phyloP scores from a whole-genome alignment of 148 eudicot species.

The Camellia granthamiana region DNA sequence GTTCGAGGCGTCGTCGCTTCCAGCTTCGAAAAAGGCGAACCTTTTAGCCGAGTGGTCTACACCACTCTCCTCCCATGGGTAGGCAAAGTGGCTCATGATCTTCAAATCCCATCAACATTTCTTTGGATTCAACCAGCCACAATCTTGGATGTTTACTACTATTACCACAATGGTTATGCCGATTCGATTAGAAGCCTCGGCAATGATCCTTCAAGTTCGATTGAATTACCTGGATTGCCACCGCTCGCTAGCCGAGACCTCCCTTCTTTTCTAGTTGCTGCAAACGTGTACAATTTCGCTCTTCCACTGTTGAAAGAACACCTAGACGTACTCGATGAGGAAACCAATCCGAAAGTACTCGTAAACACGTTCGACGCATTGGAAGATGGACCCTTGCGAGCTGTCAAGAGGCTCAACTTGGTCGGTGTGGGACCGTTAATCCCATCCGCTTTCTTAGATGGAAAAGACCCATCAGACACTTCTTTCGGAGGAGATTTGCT shows the following conservation, averaged over 20 bases:
- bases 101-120: conserved; percentile 38
- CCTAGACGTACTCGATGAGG: conserved; percentile 24
- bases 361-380: conserved; percentile 44
- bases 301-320: conserved; percentile 29
- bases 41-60: conserved; percentile 38
- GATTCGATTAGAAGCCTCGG: no score
- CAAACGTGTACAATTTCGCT: neutral
- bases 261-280: conserved; percentile 5
- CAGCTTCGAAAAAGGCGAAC: conserved; percentile 20
- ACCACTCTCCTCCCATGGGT: conserved; percentile 41
- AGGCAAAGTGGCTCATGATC: conserved; percentile 34
- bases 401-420: no score
- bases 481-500: conserved; percentile 24
- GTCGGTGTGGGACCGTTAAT: no score
- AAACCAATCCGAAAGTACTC: conserved; percentile 31
- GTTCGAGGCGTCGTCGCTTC: conserved; percentile 23
- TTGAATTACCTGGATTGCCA: no score
- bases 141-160: no score
- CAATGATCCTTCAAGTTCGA: no score
- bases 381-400: conserved; percentile 11
- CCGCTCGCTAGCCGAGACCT: no score
- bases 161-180: no score
- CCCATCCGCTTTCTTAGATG: no score
- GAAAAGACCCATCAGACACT: no score
- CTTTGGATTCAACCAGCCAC: conserved; percentile 17